Conservation (phyloP, 164 flowering plant species). For the Malania oleifera region DNA sequence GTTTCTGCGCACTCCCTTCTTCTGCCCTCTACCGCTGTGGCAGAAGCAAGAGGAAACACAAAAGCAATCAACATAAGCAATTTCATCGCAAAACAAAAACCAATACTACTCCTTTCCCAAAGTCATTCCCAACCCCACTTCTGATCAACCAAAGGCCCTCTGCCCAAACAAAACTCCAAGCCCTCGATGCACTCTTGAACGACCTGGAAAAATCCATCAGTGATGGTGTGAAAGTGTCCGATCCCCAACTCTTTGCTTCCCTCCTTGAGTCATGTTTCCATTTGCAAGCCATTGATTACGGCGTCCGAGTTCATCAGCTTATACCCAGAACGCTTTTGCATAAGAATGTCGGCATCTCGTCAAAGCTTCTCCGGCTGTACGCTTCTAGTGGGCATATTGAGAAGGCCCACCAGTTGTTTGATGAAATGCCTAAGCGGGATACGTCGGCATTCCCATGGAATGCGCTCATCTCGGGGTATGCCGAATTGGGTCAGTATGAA, state of each 20-base stretch:
- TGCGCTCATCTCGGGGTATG: slow-evolving; percentile 78
- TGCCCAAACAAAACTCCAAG: slow-evolving; percentile 45
- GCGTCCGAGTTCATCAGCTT: slow-evolving; percentile 45
- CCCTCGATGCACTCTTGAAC: slow-evolving; percentile 48
- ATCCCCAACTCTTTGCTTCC: slow-evolving; percentile 51
- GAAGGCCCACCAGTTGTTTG: slow-evolving; percentile 75
- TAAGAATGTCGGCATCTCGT: slow-evolving; percentile 44
- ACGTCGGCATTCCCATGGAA: slow-evolving; percentile 67
- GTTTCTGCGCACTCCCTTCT: neutral
- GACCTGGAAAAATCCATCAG: slow-evolving; percentile 47
- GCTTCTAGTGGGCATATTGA: slow-evolving; percentile 47
- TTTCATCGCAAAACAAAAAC: slow-evolving; percentile 1
- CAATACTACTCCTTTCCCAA: slow-evolving; percentile 20
- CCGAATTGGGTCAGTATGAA: slow-evolving; percentile 53
- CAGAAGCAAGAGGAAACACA: slow-evolving; percentile 18
- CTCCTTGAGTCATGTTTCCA: slow-evolving; percentile 71
- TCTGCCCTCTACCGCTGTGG: slow-evolving; percentile 11
- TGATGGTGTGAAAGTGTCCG: slow-evolving; percentile 42
- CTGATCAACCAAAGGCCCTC: slow-evolving; percentile 28
- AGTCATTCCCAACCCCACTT: slow-evolving; percentile 60
- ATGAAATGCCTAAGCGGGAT: slow-evolving; percentile 51
- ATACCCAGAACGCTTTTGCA: slow-evolving; percentile 55
- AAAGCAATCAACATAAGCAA: slow-evolving; percentile 10
- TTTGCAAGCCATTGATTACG: slow-evolving; percentile 44
- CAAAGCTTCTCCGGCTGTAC: slow-evolving; percentile 68